phyloP scores from a whole-genome alignment of 176 grass and related monocot genomes.

The Ampelocalamus luodianensis region DNA sequence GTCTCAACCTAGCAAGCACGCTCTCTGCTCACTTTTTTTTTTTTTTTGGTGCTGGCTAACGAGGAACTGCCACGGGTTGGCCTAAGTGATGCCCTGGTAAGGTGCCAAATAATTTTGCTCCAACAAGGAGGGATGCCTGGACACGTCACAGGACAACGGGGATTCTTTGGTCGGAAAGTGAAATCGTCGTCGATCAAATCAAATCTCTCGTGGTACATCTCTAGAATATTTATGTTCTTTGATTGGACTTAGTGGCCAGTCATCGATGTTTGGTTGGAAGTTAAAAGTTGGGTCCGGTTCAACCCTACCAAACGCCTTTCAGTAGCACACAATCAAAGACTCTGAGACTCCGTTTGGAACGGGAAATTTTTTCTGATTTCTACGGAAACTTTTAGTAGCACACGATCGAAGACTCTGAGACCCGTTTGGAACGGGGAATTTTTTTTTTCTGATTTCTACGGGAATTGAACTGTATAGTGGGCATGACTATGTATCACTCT shows the following conservation, averaged over 20 bases:
- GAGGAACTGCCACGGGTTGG: too few relatives aligned
- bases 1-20: too few relatives aligned
- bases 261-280: neutral
- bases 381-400: too few relatives aligned
- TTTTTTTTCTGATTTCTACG: too few relatives aligned
- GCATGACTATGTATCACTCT: neutral
- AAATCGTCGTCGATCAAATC: conserved; percentile 10
- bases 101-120: conserved; percentile 35
- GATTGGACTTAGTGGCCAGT: neutral
- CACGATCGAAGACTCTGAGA: too few relatives aligned
- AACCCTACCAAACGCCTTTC: too few relatives aligned
- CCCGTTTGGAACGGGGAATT: too few relatives aligned
- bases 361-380: too few relatives aligned
- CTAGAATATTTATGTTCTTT: neutral
- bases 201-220: neutral
- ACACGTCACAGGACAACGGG: conserved; percentile 1
- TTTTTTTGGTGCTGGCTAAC: neutral
- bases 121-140: neutral
- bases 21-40: too few relatives aligned
- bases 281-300: too few relatives aligned
- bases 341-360: too few relatives aligned
- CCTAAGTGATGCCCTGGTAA: neutral
- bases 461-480: neutral
- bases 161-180: conserved; percentile 33
- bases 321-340: too few relatives aligned